phyloP scores from a whole-genome alignment of 768 basidiomycete species.

The Tylopilus felleus region DNA sequence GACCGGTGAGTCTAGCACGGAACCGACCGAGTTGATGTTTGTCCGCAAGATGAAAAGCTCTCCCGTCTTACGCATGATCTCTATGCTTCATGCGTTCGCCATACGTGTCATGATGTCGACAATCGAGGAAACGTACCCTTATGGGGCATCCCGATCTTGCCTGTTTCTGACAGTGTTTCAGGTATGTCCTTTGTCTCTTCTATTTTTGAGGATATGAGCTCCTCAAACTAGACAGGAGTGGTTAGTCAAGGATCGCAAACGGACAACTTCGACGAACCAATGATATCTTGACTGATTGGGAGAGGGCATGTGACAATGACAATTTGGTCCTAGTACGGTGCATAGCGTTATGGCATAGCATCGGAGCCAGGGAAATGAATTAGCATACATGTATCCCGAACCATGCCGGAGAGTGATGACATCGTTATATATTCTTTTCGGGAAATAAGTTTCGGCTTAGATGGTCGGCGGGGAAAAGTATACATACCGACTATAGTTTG shows the following conservation, averaged over 20 bases:
- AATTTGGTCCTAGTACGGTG: conserved; percentile 76
- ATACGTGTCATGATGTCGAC: conserved; percentile 4
- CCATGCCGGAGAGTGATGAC: conserved; percentile 93
- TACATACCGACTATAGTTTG: conserved; percentile 87
- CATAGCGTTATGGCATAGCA: conserved; percentile 7
- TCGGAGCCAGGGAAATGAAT: conserved; percentile 11
- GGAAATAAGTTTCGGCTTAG: conserved; percentile 24
- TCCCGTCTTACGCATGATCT: conserved; percentile 98
- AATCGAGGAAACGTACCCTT: conserved; percentile 47
- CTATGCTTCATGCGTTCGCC: conserved; percentile 36
- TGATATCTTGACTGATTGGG: conserved; percentile 97
- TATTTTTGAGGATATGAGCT: conserved; percentile 86
- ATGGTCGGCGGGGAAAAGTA: conserved; percentile 6
- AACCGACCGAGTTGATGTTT: conserved; percentile 93
- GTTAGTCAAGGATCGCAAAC: not conserved
- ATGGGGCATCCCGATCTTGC: conserved; percentile 88
- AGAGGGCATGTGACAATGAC: conserved; percentile 89
- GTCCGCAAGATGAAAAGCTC: conserved; percentile 90
- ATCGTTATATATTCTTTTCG: conserved; percentile 87
- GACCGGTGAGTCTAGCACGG: conserved; percentile 93
- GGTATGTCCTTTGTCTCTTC: conserved; percentile 97
- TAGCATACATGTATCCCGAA: conserved; percentile 87
- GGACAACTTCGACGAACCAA: conserved; percentile 46
- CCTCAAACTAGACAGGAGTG: conserved; percentile 65
- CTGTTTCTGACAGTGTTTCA: conserved; percentile 88